Base-by-base conservation (phyloP, 177 flowering plant genomes). In the Tripterygium wilfordii region DNA sequence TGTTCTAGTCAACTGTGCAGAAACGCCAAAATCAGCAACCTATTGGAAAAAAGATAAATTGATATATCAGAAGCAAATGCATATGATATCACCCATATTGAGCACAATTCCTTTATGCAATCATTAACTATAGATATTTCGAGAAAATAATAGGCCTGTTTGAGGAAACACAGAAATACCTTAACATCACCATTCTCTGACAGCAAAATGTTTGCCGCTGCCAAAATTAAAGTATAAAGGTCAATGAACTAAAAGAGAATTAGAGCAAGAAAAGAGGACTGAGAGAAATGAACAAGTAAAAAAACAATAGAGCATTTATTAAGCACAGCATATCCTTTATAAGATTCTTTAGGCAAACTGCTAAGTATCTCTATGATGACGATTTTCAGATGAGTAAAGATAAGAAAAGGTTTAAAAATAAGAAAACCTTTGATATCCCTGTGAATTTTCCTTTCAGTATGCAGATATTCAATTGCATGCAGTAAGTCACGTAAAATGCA, bases 11-110 rank as follows among this genome's bases (percentile, higher is more conserved):
- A 92, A 68, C 57, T 92, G 98, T 26, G 96, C 98, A 60, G 98
- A 88, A 54, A 92, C 98, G 37, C 98, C 98, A 66, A 92, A 92
- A 68, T 92, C 98, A 55, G 96, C 98, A 68, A 92, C 98, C 98
- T 92, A 70, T 62, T 42, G 29, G 45, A 32, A 62, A 35, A 23
- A 54, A 21, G 36, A n/a, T 16, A 29, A 49, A 16, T 38, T 41
- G 24, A 26, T 21, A 51, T 23, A 47, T 21, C 44, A 53, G 20
- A 33, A 33, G 13, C 18, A 36, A 42, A 28, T 9, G 16, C 25
- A 42, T n/a, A 20, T 26, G 37, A 39, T 7, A 14, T 18, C 48
- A 45, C 12, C 35, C 6, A 47, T 26, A 18, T 20, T 36, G 32
- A 2, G 24, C 23, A 35, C 24, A 14, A 5, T 35, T 2, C 21